phyloP scores from a whole-genome alignment of 2,329 filamentous ascomycete species.

The Fonsecaea erecta region DNA sequence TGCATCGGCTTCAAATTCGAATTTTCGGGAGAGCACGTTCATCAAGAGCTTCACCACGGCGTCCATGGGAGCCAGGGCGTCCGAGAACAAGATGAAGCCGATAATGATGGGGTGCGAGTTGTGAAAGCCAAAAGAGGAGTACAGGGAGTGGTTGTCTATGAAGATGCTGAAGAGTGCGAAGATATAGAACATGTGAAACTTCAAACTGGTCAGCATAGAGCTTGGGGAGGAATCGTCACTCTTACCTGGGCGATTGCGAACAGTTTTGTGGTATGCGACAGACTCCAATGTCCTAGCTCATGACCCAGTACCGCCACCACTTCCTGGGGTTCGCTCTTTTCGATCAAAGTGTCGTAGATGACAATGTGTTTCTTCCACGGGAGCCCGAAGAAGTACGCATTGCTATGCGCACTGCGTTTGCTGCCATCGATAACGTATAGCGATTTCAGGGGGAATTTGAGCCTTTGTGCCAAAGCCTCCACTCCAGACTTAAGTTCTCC shows the following conservation, averaged over 20 bases:
- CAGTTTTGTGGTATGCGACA: conserved; percentile 90
- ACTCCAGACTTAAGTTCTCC: conserved; percentile 87
- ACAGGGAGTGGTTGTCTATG: conserved; percentile 91
- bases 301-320: conserved; percentile 94
- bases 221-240: conserved; percentile 1
- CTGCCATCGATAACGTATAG: conserved; percentile 93
- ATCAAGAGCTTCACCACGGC: conserved; percentile 92
- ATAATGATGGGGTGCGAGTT: conserved; percentile 88
- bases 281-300: conserved; percentile 95
- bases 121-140: conserved; percentile 87
- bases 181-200: conserved; percentile 95
- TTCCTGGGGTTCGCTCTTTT: conserved; percentile 90
- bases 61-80: conserved; percentile 93
- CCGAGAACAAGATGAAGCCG: conserved; percentile 96
- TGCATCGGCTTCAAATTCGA: conserved; percentile 92
- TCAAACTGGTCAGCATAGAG: conserved; percentile 27
- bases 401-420: conserved; percentile 85
- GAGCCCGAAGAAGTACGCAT: conserved; percentile 94
- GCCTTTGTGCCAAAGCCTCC: conserved; percentile 77
- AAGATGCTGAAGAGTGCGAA: conserved; percentile 97
- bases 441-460: conserved; percentile 90
- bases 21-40: conserved; percentile 92
- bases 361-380: conserved; percentile 99
- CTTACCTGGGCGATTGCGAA: conserved; percentile 82
- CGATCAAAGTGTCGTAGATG: conserved; percentile 96